Conservation (phyloP, 768 basidiomycete species). For the Suillus cothurnatus region DNA sequence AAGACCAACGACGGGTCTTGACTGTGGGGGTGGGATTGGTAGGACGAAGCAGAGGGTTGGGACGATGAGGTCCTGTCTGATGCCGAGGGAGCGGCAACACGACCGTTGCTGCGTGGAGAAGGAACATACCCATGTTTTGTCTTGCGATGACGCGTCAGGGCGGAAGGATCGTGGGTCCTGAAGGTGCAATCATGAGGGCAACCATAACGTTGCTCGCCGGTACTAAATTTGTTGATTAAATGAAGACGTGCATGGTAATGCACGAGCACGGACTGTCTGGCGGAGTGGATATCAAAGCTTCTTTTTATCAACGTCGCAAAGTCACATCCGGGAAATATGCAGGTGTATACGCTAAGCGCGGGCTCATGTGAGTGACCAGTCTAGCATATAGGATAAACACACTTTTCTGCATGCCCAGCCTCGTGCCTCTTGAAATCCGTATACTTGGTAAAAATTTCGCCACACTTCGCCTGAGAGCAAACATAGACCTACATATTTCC, state of each 20-base stretch:
- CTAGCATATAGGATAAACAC: background rate
- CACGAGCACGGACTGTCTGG: slow-evolving; percentile 19
- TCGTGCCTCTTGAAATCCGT: slow-evolving; percentile 27
- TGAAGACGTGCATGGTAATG: too few relatives aligned
- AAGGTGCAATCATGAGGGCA: slow-evolving; percentile 19
- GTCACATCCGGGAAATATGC: slow-evolving; percentile 15
- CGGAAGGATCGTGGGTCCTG: slow-evolving; percentile 27
- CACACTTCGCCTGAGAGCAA: slow-evolving; percentile 20
- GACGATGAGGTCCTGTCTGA: background rate
- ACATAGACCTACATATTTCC: slow-evolving; percentile 11
- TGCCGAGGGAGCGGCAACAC: too few relatives aligned
- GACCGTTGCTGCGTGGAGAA: background rate
- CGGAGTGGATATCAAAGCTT: slow-evolving; percentile 23
- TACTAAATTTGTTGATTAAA: slow-evolving; percentile 15
- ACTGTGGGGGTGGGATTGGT: background rate
- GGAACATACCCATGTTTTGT: slow-evolving; percentile 25
- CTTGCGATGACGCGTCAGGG: slow-evolving; percentile 29
- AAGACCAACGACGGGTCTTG: background rate
- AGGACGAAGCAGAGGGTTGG: background rate
- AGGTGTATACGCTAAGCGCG: slow-evolving; percentile 20
- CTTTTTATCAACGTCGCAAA: slow-evolving; percentile 24
- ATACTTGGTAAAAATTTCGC: slow-evolving; percentile 16
- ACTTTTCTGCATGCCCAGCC: slow-evolving; percentile 20
- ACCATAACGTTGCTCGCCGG: slow-evolving; percentile 19
- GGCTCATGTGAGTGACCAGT: slow-evolving; percentile 9